Evolutionary conservation across 2,329 filamentous ascomycete genomes (phyloP), one percentile per base, ranked within the genome.

Genomic region (Cladophialophora yegresii): DNA sequence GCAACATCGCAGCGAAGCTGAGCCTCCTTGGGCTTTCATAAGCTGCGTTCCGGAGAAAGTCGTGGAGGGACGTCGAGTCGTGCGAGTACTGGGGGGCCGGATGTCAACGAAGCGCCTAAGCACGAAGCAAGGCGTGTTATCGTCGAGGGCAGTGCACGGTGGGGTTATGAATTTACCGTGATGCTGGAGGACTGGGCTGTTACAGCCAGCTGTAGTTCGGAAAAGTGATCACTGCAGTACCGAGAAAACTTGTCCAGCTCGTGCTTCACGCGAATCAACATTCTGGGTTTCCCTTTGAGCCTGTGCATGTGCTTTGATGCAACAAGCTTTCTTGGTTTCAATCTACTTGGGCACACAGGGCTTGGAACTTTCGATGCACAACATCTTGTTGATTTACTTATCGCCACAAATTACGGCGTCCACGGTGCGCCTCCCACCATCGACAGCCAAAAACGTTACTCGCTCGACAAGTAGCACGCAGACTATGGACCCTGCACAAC

Each of bases 41-140:
- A 36, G 58, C 58, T n/a, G 65, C 65, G 4, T 67, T 67, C 57
- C n/a, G 65, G 58, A 26, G 65, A 64, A 36, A 51, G 47, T 20
- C 22, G n/a, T 28, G 22, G 6, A 33, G 49, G 32, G 50, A 12
- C 45, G n/a, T 43, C 61, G 10, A 58, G 30, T 32, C 30, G 54
- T n/a, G 54, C 4, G 10, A 45, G 20, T 22, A 16, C 23, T 12
- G 58, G 45, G 28, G 51, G 36, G 40, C 54, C 43, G 36, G 30
- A 63, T 4, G 30, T 58, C 20, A n/a, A 10, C 22, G 22, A 53
- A 30, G 4, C 9, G n/a, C 43, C 22, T 13, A 62, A 45, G 20
- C 40, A 58, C n/a, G 61, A 63, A 22, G 58, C 54, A 26, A 51
- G 61, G 33, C 28, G 61, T 4, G 47, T 63, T 45, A 43, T 58